Base-by-base conservation (phyloP, 1,139 yeast genomes). In the Suhomyces bokatorum region DNA sequence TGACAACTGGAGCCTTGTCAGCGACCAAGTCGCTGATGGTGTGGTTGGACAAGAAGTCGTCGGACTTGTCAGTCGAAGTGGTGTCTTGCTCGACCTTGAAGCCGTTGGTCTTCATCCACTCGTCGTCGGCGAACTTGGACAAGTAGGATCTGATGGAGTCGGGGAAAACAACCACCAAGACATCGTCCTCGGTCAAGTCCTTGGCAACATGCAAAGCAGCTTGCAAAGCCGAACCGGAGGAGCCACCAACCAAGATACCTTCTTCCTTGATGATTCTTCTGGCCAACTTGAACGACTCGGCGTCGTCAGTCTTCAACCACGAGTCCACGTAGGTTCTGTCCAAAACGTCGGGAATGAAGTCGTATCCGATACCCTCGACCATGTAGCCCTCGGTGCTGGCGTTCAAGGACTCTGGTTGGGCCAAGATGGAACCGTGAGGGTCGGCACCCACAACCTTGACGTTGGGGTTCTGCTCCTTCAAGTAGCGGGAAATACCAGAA, bases 311-410 rank as follows among this genome's bases (percentile, higher is more conserved):
- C 75, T 88, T 88, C 72, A 85, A 77, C 96, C 96, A 88, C 50
- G 76, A 68, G 64, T 88, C 95, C 35, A 88, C 85, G 46, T 70
- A 66, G 22, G 69, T 59, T 67, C 95, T 79, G 62, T 83, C 73
- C 60, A 88, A 77, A 22, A 86, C 96, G 44, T 87, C 87, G 39
- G 96, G 96, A 50, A 88, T 75, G 62, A 88, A 88, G 67, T 88
- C 96, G 64, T 88, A 88, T 55, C 96, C 96, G 58, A 88, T 88
- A 66, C 96, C 96, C 70, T 88, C 96, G 40, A 88, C 96, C 61
- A 87, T 80, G 70, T 88, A 88, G 16, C 82, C 77, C 14, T 78
- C 81, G 34, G 73, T 64, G 29, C 81, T 66, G 35, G 73, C 63
- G 67, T 88, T 88, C 58, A 88, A 75, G n/a, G 81, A 62, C 61